Conservation (phyloP, 768 basidiomycete genomes). For the Amanita pallidorosea region DNA sequence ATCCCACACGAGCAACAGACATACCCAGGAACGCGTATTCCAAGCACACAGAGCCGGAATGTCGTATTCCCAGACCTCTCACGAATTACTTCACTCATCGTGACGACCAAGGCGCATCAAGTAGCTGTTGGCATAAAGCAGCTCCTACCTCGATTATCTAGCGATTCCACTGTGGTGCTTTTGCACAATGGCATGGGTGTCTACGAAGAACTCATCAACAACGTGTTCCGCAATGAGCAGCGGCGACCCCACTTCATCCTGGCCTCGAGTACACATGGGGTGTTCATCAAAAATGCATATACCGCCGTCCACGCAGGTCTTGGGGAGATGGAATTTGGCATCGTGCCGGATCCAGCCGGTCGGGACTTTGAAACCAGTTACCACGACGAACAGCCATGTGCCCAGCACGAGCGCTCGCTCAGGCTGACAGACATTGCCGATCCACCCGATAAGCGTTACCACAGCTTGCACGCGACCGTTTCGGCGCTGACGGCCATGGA, state of each 20-base stretch:
- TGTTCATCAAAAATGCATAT: constrained; percentile 38
- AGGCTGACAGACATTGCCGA: constrained; percentile 45
- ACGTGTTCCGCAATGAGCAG: constrained; percentile 62
- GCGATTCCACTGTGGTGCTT: constrained; percentile 77
- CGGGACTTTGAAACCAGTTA: constrained; percentile 55
- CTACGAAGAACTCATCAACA: constrained; percentile 61
- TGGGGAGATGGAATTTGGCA: constrained; percentile 68
- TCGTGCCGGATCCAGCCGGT: constrained; percentile 56
- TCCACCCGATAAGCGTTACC: constrained; percentile 33
- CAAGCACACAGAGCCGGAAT: background rate
- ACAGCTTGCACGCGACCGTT: constrained; percentile 57
- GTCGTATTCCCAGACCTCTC: constrained; percentile 6
- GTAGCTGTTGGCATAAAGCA: constrained; percentile 45
- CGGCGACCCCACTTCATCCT: constrained; percentile 80
- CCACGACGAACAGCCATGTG: constrained; percentile 18
- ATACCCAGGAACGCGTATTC: constrained; percentile 3
- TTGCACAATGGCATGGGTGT: constrained; percentile 93
- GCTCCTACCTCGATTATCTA: constrained; percentile 53
- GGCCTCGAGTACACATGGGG: constrained; percentile 75
- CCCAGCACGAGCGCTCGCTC: constrained; percentile 27
- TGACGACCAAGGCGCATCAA: constrained; percentile 70
- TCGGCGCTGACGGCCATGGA: constrained; percentile 47
- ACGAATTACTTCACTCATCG: constrained; percentile 66
- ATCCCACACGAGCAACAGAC: constrained; percentile 4
- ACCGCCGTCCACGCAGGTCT: constrained; percentile 62